Conservation (phyloP, 1,284 basidiomycete genomes). For the Lignosus rhinocerotis region DNA sequence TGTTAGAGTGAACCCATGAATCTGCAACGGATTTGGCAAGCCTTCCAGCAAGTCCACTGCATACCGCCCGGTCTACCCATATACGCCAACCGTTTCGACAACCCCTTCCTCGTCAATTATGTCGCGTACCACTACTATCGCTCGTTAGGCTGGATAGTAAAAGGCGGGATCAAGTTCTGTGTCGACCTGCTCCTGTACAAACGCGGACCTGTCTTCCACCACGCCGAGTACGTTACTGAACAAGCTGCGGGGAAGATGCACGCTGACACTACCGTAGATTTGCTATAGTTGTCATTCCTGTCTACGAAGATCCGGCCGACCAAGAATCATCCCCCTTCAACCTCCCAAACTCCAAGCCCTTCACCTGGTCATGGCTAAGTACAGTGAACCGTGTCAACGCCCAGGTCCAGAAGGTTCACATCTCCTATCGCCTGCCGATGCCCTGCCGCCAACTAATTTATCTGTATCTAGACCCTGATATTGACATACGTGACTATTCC, state of each 20-base stretch:
- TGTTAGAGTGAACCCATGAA: conserved; percentile 51
- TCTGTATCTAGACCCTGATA: conserved; percentile 70
- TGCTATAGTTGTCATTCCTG: conserved; percentile 85
- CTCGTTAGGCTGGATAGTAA: conserved; percentile 97
- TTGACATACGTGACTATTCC: conserved; percentile 93
- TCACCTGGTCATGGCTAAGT: conserved; percentile 94
- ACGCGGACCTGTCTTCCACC: conserved; percentile 91
- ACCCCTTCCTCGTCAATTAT: conserved; percentile 92
- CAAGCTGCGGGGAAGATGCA: neutral
- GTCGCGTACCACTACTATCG: conserved; percentile 94
- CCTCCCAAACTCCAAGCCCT: conserved; percentile 67
- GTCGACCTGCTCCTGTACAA: conserved; percentile 95
- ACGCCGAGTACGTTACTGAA: conserved; percentile 77
- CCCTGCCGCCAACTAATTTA: neutral
- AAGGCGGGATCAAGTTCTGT: conserved; percentile 96
- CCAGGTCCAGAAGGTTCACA: conserved; percentile 88
- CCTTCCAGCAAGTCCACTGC: conserved; percentile 51
- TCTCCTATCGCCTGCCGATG: neutral
- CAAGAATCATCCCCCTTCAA: conserved; percentile 59
- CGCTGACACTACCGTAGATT: conserved; percentile 56
- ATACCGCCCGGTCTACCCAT: conserved; percentile 32
- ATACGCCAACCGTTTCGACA: conserved; percentile 64
- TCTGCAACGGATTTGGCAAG: conserved; percentile 57
- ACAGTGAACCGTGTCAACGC: conserved; percentile 97
- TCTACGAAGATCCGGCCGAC: conserved; percentile 84